Evolutionary conservation across 2,329 filamentous ascomycete species (phyloP).

Genomic region (Salinomyces thailandicus): DNA sequence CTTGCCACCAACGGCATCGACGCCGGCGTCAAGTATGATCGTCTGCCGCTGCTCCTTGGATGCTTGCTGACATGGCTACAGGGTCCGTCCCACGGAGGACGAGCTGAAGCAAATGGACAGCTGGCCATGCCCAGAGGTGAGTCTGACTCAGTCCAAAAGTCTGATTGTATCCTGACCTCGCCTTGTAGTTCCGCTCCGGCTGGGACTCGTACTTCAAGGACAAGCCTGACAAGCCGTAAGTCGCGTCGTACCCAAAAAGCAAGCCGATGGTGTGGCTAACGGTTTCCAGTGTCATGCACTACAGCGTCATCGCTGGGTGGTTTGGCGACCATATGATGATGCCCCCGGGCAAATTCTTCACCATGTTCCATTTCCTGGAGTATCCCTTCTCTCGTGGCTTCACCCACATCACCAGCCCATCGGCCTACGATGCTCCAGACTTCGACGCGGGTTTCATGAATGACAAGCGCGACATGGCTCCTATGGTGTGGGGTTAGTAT

Average conservation of each 20-base stretch:
- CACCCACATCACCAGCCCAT: conserved; percentile 57
- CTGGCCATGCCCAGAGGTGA: conserved; percentile 59
- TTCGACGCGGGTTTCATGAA: conserved; percentile 70
- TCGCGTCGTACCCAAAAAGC: no score
- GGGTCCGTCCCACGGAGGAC: conserved; percentile 53
- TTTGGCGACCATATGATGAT: conserved; percentile 47
- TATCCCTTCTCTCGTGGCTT: conserved; percentile 60
- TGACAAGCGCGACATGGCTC: conserved; percentile 72
- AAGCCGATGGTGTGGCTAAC: background rate
- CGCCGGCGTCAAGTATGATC: conserved; percentile 59
- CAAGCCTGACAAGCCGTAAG: conserved; percentile 64
- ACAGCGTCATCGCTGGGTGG: conserved; percentile 60
- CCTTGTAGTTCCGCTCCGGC: conserved; percentile 50
- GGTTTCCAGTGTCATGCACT: conserved; percentile 60
- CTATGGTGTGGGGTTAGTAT: conserved; percentile 66
- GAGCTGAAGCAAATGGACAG: conserved; percentile 59
- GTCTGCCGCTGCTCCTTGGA: no score
- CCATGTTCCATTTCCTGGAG: conserved; percentile 73
- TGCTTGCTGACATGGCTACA: background rate
- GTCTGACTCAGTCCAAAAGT: conserved; percentile 1
- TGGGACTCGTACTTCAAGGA: conserved; percentile 78
- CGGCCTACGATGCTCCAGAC: conserved; percentile 64
- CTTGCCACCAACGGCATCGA: conserved; percentile 71
- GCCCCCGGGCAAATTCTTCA: conserved; percentile 70
- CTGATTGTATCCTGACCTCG: no score